phyloP scores from a whole-genome alignment of 2,329 filamentous ascomycete genomes.

The Sarocladium kiliense region DNA sequence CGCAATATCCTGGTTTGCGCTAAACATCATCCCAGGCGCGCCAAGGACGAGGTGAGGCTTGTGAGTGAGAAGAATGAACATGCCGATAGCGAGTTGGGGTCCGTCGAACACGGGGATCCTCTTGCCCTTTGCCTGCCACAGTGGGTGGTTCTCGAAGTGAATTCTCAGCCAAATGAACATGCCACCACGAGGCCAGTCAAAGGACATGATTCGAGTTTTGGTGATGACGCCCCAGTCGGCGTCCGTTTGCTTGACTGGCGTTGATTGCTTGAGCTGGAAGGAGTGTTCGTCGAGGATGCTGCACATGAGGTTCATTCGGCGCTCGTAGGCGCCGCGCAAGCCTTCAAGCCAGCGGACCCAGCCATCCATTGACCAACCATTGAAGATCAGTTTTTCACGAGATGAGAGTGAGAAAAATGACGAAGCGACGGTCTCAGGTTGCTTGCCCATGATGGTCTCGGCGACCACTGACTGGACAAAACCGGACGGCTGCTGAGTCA shows the following conservation, averaged over 20 bases:
- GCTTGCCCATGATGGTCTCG: conserved; percentile 68
- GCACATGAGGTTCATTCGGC: conserved; percentile 79
- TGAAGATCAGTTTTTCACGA: conserved; percentile 41
- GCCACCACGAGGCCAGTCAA: conserved; percentile 75
- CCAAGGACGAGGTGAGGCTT: conserved; percentile 66
- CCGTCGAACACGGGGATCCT: conserved; percentile 41
- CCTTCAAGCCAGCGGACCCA: conserved; percentile 92
- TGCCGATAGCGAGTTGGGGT: conserved; percentile 53
- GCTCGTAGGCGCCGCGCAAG: conserved; percentile 76
- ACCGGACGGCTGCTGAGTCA: conserved; percentile 79
- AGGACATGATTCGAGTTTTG: conserved; percentile 69
- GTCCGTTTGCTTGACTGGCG: conserved; percentile 32
- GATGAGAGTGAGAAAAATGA: conserved; percentile 38
- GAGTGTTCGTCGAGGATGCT: conserved; percentile 63
- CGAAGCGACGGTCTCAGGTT: conserved; percentile 37
- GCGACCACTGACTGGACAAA: conserved; percentile 84
- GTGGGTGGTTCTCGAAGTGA: conserved; percentile 67
- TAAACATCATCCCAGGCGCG: conserved; percentile 69
- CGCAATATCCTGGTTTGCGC: conserved; percentile 55
- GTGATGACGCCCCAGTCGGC: conserved; percentile 71
- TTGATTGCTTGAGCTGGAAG: conserved; percentile 60
- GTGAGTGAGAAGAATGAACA: conserved; percentile 67
- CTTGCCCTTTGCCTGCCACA: conserved; percentile 41
- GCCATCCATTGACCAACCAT: conserved; percentile 72
- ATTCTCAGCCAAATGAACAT: conserved; percentile 89